Evolutionary conservation across 768 basidiomycete genomes (phyloP), one percentile per base, ranked within the genome.

Genomic region (Tricholoma sp.): DNA sequence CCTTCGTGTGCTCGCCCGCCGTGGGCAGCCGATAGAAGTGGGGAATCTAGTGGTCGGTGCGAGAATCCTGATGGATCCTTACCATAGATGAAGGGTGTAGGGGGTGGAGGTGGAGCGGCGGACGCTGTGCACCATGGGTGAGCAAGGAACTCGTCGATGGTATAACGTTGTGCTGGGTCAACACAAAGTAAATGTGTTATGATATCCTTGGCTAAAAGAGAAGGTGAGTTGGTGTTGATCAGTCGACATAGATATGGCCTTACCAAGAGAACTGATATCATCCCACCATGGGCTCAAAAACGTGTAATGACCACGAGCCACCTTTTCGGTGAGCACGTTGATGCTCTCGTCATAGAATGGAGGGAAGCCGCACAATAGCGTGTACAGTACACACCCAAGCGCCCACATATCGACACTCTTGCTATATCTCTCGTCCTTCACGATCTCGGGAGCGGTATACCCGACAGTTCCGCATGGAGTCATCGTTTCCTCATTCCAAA

Each of bases 361-460:
- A 47, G 90, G 91, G 72, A 98, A 97, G 52, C 97, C 97, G 65
- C 97, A 98, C 17, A 99, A 85, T 2, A 98, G 79, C 2, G 97
- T 99, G 74, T 99, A 99, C 1, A 99, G 80, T n/a, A 99, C 97
- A 70, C 97, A 99, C 39, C 97, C 97, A 36, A 99, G 75, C 2
- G 97, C 97, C 97, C 97, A 99, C 97, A 98, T 98, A 68, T 99
- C 97, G 54, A 98, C 96, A 65, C 90, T 93, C 73, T 94, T 95
- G 69, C 85, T 89, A 69, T 96, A 96, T 29, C 94, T 82, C 74
- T 99, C 96, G 67, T 98, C 97, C 74, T 98, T 98, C 64, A 99
- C 97, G 59, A 99, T 99, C 74, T 99, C 97, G 5, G 97, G 97
- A 6, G 97, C 97, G 2, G 97, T 99, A 72, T 99, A 99, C 18